Evolutionary conservation across 2,329 filamentous ascomycete species (phyloP).

Genomic region (Phaeosphaeria sp.): DNA sequence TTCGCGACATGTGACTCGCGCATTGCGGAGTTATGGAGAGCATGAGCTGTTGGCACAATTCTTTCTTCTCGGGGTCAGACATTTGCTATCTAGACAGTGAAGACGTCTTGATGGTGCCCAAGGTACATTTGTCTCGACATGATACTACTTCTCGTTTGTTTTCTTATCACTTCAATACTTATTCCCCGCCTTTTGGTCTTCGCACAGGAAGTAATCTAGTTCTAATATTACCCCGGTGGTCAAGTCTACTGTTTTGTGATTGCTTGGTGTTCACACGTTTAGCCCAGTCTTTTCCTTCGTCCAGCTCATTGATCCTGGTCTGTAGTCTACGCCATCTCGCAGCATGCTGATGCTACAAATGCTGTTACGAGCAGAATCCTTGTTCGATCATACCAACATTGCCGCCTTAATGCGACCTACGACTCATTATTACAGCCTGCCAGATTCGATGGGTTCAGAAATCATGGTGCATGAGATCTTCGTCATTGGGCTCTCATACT

Average conservation of each 20-base stretch:
- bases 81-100: conserved; percentile 34
- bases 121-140: conserved; percentile 37
- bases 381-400: background rate
- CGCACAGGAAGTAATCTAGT: conserved; percentile 50
- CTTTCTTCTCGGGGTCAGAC: conserved; percentile 37
- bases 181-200: conserved; percentile 48
- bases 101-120: conserved; percentile 27
- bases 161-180: conserved; percentile 50
- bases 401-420: background rate
- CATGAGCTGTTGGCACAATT: conserved; percentile 34
- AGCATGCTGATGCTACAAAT: no score
- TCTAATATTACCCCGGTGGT: conserved; percentile 45
- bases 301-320: background rate
- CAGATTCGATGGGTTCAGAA: background rate
- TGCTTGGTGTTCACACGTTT: background rate
- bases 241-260: background rate
- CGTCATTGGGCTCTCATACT: background rate
- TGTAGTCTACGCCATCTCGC: background rate
- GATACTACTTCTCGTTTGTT: conserved; percentile 48
- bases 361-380: no score
- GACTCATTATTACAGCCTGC: background rate
- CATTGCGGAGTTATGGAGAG: conserved; percentile 33
- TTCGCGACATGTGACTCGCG: conserved; percentile 39
- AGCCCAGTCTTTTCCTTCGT: background rate
- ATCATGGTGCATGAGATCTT: background rate